phyloP scores from a whole-genome alignment of 2,329 filamentous ascomycete species.

The Pestalotiopsis sp. region DNA sequence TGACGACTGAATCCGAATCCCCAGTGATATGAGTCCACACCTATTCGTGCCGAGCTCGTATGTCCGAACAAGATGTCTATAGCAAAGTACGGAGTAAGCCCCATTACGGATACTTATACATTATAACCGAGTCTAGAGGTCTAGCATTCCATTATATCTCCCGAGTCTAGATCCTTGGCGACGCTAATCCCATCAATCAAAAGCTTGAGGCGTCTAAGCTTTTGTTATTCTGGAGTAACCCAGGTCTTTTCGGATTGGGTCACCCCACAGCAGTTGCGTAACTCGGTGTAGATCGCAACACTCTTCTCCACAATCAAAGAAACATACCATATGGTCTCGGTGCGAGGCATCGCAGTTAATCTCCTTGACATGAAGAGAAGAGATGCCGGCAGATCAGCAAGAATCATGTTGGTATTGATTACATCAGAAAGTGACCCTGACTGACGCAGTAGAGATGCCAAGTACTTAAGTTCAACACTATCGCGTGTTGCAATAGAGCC shows the following conservation, averaged over 20 bases:
- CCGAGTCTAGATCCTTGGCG: neutral
- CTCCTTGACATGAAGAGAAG: neutral
- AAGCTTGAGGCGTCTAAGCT: neutral
- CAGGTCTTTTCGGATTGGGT: neutral
- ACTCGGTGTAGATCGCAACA: neutral
- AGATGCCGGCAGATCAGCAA: neutral
- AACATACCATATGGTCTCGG: neutral
- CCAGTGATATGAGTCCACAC: neutral
- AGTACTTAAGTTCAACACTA: neutral
- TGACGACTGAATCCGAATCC: neutral
- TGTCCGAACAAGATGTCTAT: neutral
- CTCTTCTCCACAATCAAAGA: neutral
- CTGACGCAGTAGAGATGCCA: neutral
- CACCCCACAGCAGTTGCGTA: neutral
- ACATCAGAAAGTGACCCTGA: neutral
- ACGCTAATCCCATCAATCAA: neutral
- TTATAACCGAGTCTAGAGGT: no score
- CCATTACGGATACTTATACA: neutral
- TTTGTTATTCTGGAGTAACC: neutral
- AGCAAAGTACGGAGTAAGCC: neutral
- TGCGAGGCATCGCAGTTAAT: neutral
- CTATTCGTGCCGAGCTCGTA: neutral
- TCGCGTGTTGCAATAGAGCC: neutral
- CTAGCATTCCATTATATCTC: neutral
- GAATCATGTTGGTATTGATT: neutral